Evolutionary conservation across 441 rosid species (phyloP), one percentile per base, ranked within the genome.

Genomic region (Hura crepitans): DNA sequence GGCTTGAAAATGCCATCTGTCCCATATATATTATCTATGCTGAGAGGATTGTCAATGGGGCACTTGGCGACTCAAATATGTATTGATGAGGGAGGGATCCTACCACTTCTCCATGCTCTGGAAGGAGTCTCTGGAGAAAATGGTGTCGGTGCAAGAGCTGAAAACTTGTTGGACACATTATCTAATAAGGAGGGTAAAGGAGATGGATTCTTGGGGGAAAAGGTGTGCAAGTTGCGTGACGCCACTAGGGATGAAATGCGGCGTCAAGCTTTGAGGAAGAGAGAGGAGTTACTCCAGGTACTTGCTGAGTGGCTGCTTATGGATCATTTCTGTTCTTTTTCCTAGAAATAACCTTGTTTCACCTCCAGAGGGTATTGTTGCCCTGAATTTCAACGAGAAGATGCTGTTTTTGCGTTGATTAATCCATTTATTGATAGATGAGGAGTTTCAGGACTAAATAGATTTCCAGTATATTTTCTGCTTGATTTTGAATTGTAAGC

Each of bases 111-210:
- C 68, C 99, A 96, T 84, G 89, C 93, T 75, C 72, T 96, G 63
- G 99, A 96, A 88, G 94, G 99, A 74, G 99, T 92, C 28, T 0
- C 98, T 30, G 99, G 93, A 74, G 99, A 94, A 83, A 94, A 91
- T 78, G 99, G 94, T 78, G 91, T 94, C 72, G 99, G 98, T 57
- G 97, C 93, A 57, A 89, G 96, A 82, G 99, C 99, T 75, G 99
- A 96, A 81, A 96, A 96, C 79, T 85, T 96, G 86, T 73, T 96
- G 59, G 99, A 96, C 82, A 92, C 96, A 11, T 86, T 96, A 33
- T 90, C 99, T 66, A 82, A 89, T 70, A 94, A 92, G 85, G 98
- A 96, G 79, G 95, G 96, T 27, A 86, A 88, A 77, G 97, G 97
- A 70, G 97, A 94, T 86, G 99, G 99, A 73, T 96, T 88, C 80